phyloP scores from a whole-genome alignment of 345 rosid genomes.

The Acer campestre region DNA sequence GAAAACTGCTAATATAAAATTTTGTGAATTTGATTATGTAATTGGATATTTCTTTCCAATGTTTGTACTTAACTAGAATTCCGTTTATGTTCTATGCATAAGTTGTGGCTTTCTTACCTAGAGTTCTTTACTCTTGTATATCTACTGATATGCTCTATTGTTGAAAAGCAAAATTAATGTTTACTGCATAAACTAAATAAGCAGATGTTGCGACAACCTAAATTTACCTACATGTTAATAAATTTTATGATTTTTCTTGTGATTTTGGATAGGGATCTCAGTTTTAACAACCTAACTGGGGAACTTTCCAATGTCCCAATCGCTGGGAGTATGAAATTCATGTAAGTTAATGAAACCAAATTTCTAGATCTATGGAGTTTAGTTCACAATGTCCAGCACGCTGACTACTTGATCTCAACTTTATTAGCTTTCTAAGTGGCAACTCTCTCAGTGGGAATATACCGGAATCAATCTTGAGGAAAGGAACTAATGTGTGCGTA shows the following conservation, averaged over 20 bases:
- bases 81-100: background rate
- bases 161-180: background rate
- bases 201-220: background rate
- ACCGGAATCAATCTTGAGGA: slow-evolving; percentile 27
- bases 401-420: slow-evolving; percentile 13
- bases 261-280: slow-evolving; percentile 31
- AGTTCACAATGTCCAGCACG: background rate
- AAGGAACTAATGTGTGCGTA: slow-evolving; percentile 31
- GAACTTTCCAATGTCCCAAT: slow-evolving; percentile 13
- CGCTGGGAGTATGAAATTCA: background rate
- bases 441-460: slow-evolving; percentile 34
- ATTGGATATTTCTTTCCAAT: background rate
- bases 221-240: background rate
- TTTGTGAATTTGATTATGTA: background rate
- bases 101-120: background rate
- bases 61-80: too few relatives aligned
- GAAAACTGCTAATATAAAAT: background rate
- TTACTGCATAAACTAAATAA: background rate
- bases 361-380: background rate
- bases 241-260: background rate
- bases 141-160: background rate
- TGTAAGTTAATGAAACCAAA: slow-evolving; percentile 22
- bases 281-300: slow-evolving; percentile 31
- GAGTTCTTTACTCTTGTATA: background rate
- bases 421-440: slow-evolving; percentile 25